Evolutionary conservation across 495 filamentous ascomycete genomes (phyloP), one percentile per base, ranked within the genome.

Genomic region (Penicillium cataractarum): DNA sequence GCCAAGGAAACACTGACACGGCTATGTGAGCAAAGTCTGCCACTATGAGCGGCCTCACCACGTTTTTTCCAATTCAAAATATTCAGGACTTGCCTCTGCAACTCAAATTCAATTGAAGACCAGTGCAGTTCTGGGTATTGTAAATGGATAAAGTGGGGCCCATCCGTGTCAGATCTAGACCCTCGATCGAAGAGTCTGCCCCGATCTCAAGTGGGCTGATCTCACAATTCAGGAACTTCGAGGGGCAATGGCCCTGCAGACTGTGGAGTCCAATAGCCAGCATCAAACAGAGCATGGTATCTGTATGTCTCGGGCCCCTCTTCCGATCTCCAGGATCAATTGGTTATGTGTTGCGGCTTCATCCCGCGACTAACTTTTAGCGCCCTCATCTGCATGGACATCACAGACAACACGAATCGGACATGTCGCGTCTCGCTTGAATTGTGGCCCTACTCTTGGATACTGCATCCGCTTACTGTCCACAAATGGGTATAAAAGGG

Each of bases 231-330:
- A 42, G 55, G 44, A 6, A 31, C 44, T 31, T 31, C 29, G 3
- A 49, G 31, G 13, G 31, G 32, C 21, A 9, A 39, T 50, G 5
- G 46, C 3, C 32, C 57, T 37, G 49, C 58, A 32, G 49, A 29
- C 22, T 3, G 48, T 50, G 17, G 15, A 53, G 33, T 3, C 58
- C 58, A 60, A 60, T 53, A 9, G 19, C 24, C 22, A 24, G 32
- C 3, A 2, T 3, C 24, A 13, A 15, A 32, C 5, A 19, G 9
- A 32, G 49, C 26, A 53, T 46, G 33, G 15, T 54, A 15, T 2
- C 35, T 60, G 49, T 44, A 60, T 60, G 58, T 60, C 58, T 60
- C 49, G 48, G 35, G 17, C 21, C 12, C n/a, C 52, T 27, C 17
- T 37, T 60, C 22, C 46, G 33, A 21, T 8, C 4, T 29, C 4